Percentiles rank a stretch among this genome's conserved stretches.
Conservation (phyloP, 2,329 filamentous ascomycete genomes). For the Epichloe festucae region DNA sequence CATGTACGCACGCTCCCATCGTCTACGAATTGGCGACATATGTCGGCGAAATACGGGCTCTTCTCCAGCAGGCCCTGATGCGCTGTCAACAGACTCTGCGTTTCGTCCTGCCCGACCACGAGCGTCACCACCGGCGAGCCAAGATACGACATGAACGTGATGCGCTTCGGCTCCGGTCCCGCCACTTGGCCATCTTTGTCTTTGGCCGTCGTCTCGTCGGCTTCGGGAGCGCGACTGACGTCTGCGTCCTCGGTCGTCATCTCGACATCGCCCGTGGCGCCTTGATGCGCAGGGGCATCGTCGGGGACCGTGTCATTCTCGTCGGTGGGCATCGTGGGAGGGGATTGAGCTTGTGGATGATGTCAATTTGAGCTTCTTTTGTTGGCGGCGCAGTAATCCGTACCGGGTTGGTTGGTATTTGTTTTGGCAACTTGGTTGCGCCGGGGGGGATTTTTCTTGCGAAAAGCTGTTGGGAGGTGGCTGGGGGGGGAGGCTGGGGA, state of each 20-base stretch:
- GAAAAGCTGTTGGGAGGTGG: background rate
- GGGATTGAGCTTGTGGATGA: background rate
- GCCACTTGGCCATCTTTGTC: constrained; percentile 22
- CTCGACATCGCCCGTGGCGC: constrained; percentile 22
- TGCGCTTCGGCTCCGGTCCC: constrained; percentile 24
- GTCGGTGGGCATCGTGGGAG: background rate
- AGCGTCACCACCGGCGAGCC: constrained; percentile 57
- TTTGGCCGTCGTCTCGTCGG: constrained; percentile 12
- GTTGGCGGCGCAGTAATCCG: background rate
- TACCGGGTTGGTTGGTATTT: background rate
- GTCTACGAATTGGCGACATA: constrained; percentile 47
- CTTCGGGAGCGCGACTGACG: constrained; percentile 12
- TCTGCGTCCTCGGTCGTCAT: constrained; percentile 21
- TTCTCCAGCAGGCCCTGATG: constrained; percentile 65
- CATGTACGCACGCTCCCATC: constrained; percentile 43
- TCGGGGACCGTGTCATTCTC: constrained; percentile 8
- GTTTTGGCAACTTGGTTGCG: background rate
- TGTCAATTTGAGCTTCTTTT: background rate
- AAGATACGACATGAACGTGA: constrained; percentile 45
- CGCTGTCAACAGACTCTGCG: constrained; percentile 53
- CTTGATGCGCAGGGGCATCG: constrained; percentile 11
- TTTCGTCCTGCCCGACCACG: constrained; percentile 46
- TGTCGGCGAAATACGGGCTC: constrained; percentile 61
- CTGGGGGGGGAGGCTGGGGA: background rate
- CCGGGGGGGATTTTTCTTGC: background rate